phyloP scores from a whole-genome alignment of 371 early-diverging fungal genomes.

The Mucor irregularis region DNA sequence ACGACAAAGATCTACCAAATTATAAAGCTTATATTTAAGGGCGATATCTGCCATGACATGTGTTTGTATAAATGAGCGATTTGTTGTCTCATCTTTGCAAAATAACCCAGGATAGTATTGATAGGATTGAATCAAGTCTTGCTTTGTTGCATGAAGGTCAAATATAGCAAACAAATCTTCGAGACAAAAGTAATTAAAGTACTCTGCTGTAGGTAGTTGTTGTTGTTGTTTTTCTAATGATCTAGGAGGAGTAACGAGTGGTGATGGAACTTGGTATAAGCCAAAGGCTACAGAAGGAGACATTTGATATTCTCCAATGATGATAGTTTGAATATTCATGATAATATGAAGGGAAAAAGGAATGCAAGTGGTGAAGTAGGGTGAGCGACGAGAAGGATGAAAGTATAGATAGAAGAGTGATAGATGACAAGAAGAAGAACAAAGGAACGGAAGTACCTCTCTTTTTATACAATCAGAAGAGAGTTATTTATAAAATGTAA shows the following conservation, averaged over 20 bases:
- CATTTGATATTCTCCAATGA: constrained; percentile 18
- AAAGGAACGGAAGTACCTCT: too few relatives aligned
- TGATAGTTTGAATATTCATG: constrained; percentile 15
- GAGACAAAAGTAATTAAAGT: constrained; percentile 15
- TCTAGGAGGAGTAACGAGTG: constrained; percentile 13
- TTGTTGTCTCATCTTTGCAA: constrained; percentile 13
- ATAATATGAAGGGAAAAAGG: background rate
- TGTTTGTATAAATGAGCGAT: constrained; percentile 11
- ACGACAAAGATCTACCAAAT: constrained; percentile 14
- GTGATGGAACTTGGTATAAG: constrained; percentile 19
- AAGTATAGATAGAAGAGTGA: background rate
- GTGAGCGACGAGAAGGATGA: background rate
- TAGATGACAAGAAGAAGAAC: too few relatives aligned
- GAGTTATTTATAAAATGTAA: too few relatives aligned
- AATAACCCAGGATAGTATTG: constrained; percentile 8
- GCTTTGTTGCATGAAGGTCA: constrained; percentile 5
- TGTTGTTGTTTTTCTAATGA: background rate
- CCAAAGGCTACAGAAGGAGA: constrained; percentile 12
- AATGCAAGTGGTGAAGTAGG: background rate
- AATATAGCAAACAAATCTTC: constrained; percentile 19
- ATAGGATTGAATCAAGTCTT: constrained; percentile 3
- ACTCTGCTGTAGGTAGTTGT: background rate
- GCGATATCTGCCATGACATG: constrained; percentile 17
- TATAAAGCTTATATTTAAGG: background rate
- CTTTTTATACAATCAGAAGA: too few relatives aligned